Conservation (phyloP, 208 protist genomes). For the Naegleria gruberi region DNA sequence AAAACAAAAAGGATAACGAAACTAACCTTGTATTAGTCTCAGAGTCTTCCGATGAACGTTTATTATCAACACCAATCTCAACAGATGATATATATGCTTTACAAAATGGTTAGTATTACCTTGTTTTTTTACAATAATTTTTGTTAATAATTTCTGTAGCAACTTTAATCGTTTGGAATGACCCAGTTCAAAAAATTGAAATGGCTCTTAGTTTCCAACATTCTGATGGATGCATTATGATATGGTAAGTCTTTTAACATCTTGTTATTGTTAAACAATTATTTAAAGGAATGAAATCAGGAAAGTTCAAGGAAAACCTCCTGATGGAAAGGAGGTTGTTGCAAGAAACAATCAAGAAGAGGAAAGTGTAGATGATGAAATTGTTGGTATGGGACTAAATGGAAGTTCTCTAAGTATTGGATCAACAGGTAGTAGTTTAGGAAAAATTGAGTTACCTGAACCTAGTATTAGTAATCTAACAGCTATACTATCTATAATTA, state of each 20-base stretch:
- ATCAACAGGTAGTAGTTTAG: not conserved
- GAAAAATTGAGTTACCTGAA: not conserved
- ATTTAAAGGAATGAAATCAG: not conserved
- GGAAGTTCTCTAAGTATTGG: not conserved
- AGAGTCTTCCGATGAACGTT: not conserved
- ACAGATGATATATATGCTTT: conserved; percentile 20
- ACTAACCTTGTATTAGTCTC: not conserved
- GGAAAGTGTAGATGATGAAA: not conserved
- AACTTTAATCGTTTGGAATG: conserved; percentile 7
- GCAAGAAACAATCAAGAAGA: not conserved
- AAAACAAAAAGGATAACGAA: not conserved
- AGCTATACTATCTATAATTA: not conserved
- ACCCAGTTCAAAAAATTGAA: not conserved
- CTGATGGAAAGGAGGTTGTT: conserved; percentile 4
- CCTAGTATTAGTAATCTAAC: not conserved
- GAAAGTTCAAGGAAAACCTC: not conserved
- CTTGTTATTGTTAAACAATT: not conserved
- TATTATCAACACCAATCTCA: not conserved
- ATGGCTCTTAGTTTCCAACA: conserved; percentile 7
- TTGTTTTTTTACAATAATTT: not conserved
- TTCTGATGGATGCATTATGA: not conserved
- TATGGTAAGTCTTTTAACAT: not conserved
- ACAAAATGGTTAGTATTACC: not conserved
- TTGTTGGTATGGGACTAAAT: not conserved
- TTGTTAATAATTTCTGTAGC: not conserved